Evolutionary conservation across 1,284 basidiomycete species (phyloP), one percentile per base, ranked within the genome.

Genomic region (Apiotrichum gamsii): DNA sequence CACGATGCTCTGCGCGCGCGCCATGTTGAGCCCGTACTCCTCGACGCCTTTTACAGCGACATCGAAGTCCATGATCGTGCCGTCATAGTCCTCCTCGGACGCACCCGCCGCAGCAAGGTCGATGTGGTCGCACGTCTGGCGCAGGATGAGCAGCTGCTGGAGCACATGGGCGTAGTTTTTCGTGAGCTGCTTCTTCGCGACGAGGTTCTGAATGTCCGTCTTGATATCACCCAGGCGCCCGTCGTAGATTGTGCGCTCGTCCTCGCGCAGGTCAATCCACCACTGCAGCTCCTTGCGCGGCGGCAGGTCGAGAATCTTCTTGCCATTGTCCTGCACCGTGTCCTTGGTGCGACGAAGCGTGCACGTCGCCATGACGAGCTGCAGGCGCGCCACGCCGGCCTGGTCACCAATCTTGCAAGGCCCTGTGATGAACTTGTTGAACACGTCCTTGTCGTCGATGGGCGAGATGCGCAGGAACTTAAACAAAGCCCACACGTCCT

Each of bases 81-180:
- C 82, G 43, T 72, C 73, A 39, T 70, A 66, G 54, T 72, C 65
- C 32, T 71, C 67, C 54, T 74, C 65, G 25, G 70, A 55, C 19
- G 60, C 54, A 48, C 70, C 65, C 25, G 66, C 55, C 65, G 86
- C 79, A 2, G 96, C 88, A 29, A 99, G 79, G 60, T 93, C 90
- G 58, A 83, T 87, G 72, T 98, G 93, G 67, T 96, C 90, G 74
- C 95, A 98, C 42, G 96, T 96, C 75, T 98, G 91, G 32, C 95
- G 85, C 31, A 99, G 79, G 9, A 90, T 86, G 44, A 96, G 76
- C 47, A 96, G 86, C 76, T 94, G 93, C 74, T 96, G 93, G 56
- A 99, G 73, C 60, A 98, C 95, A 43, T 91, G 90, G 49, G 95
- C 94, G 62, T 96, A 97, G 67, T 96, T 96, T 80, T 93, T 93